Percentiles rank a stretch among this genome's conserved stretches.
Evolutionary conservation across 805 yeast genomes (phyloP).

Genomic region (Saccharomycopsis synnaedendra): DNA sequence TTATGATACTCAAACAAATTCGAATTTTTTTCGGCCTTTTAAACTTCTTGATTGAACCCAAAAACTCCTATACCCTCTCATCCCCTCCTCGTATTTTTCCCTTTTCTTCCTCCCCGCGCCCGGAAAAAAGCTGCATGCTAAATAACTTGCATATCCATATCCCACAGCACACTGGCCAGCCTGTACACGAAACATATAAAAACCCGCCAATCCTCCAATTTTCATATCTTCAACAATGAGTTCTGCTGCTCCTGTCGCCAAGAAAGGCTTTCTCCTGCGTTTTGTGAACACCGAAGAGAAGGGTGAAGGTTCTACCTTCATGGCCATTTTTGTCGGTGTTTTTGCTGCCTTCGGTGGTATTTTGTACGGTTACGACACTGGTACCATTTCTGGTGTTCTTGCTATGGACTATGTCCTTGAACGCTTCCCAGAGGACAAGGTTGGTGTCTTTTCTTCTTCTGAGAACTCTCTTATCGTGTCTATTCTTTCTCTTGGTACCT

Average conservation of each 20-base stretch:
- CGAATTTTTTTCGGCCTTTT: too few species aligned
- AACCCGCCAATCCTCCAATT: too few species aligned
- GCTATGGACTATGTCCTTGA: slow-evolving; percentile 47
- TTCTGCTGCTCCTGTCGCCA: background rate
- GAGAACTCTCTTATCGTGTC: slow-evolving; percentile 54
- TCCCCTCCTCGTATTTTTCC: too few species aligned
- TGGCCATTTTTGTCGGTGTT: slow-evolving; percentile 41
- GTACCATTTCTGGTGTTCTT: slow-evolving; percentile 53
- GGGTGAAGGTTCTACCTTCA: slow-evolving; percentile 18
- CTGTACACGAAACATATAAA: too few species aligned
- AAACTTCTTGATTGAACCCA: too few species aligned
- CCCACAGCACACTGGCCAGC: too few species aligned
- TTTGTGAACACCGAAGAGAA: slow-evolving; percentile 15
- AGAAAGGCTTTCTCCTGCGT: background rate
- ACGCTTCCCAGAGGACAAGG: slow-evolving; percentile 29
- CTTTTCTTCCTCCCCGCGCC: too few species aligned
- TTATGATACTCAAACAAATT: too few species aligned
- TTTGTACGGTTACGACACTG: slow-evolving; percentile 60
- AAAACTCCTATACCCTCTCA: too few species aligned
- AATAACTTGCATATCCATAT: too few species aligned
- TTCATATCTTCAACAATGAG: background rate
- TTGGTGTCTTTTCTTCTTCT: slow-evolving; percentile 28
- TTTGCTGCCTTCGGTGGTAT: slow-evolving; percentile 66
- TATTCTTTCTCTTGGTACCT: slow-evolving; percentile 64
- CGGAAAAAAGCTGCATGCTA: too few species aligned